Evolutionary conservation across 148 eudicot genomes (phyloP).

Genomic region (Camellia sinensis): DNA sequence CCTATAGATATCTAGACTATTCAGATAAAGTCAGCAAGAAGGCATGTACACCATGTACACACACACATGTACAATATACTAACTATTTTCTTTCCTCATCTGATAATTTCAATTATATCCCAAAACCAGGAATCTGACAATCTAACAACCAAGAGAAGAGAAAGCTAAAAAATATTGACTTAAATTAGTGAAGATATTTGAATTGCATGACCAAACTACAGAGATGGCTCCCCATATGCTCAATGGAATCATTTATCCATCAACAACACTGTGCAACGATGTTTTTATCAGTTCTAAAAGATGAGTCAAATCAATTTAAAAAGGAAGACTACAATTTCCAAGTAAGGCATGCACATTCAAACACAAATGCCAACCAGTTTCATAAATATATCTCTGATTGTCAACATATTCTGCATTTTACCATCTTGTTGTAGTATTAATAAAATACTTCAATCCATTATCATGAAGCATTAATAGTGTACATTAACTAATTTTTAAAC

Average conservation of each 20-base stretch:
- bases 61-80: not conserved
- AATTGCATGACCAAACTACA: not conserved
- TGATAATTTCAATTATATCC: not conserved
- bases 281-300: too few species aligned
- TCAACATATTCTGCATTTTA: not conserved
- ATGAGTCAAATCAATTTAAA: not conserved
- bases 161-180: not conserved
- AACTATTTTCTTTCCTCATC: too few species aligned
- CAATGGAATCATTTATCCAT: too few species aligned
- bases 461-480: not conserved
- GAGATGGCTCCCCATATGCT: too few species aligned
- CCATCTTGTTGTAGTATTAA: not conserved
- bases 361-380: constrained; percentile 1
- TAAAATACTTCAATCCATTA: not conserved
- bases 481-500: not conserved
- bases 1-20: not conserved
- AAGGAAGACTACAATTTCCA: too few species aligned
- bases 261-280: too few species aligned
- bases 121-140: not conserved
- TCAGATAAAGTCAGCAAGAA: too few species aligned
- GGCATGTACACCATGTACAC: too few species aligned
- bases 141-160: too few species aligned
- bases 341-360: constrained; percentile 2
- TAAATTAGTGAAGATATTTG: not conserved
- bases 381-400: not conserved